phyloP scores from a whole-genome alignment of 169 alveolate genomes.

The Cryptosporidium sp. region DNA sequence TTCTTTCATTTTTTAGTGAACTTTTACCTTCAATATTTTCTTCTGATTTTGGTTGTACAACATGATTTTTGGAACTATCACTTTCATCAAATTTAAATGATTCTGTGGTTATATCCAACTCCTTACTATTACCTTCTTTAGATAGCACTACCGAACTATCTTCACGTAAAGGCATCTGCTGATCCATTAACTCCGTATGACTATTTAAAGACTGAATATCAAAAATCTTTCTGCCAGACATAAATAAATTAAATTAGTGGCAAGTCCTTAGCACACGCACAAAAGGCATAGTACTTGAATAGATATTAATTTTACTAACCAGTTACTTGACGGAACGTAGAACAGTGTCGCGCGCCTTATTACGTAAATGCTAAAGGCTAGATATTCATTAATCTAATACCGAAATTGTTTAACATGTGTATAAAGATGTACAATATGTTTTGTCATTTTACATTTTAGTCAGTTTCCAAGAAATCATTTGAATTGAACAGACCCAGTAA shows the following conservation, averaged over 20 bases:
- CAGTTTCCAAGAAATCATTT: not conserved
- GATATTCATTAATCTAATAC: not conserved
- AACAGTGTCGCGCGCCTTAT: conserved; percentile 32
- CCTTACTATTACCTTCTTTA: conserved; percentile 3
- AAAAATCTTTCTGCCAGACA: not conserved
- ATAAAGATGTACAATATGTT: not conserved
- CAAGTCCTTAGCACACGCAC: conserved; percentile 16
- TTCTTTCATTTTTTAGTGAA: not conserved
- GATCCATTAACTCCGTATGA: not conserved
- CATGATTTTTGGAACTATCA: not conserved
- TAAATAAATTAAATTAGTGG: not conserved
- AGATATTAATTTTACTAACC: conserved; percentile 15
- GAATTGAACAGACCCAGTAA: not conserved
- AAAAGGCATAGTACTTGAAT: conserved; percentile 3
- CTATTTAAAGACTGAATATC: not conserved
- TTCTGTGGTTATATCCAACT: not conserved
- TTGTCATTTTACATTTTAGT: not conserved
- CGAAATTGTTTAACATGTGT: not conserved
- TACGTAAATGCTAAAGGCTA: conserved; percentile 38
- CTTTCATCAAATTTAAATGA: not conserved
- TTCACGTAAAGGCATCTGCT: not conserved
- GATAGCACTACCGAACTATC: not conserved
- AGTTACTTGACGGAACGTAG: conserved; percentile 64
- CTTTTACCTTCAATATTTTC: not conserved
- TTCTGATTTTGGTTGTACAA: not conserved